Percentiles rank a stretch among this genome's conserved stretches.
Evolutionary conservation across 2,329 filamentous ascomycete species (phyloP).

Genomic region (Monosporascus sp.): DNA sequence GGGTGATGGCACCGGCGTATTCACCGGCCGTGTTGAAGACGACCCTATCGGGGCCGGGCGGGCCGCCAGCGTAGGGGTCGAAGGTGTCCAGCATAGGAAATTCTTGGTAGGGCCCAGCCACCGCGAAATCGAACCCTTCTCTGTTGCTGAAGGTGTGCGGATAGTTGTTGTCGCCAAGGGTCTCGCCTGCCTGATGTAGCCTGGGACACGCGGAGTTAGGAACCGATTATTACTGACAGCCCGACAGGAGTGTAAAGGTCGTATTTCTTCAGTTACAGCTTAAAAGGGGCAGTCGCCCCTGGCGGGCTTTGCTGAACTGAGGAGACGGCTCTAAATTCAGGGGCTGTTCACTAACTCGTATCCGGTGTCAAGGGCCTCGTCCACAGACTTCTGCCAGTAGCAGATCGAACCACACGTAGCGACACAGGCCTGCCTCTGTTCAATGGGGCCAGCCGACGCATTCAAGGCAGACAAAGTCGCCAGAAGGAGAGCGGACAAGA

Average conservation of each 20-base stretch:
- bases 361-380: slow-evolving; percentile 28
- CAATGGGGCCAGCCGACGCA: slow-evolving; percentile 15
- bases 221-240: too few species aligned
- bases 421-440: slow-evolving; percentile 23
- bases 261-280: too few species aligned
- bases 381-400: slow-evolving; percentile 30
- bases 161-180: slow-evolving; percentile 27
- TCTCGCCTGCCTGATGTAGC: slow-evolving; percentile 12
- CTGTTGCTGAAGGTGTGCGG: slow-evolving; percentile 40
- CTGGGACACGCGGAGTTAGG: not conserved
- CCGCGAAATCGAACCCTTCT: slow-evolving; percentile 38
- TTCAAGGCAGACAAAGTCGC: slow-evolving; percentile 15
- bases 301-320: too few species aligned
- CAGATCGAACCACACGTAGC: slow-evolving; percentile 32
- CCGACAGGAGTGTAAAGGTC: too few species aligned
- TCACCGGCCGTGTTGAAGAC: slow-evolving; percentile 51
- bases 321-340: slow-evolving; percentile 5
- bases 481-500: slow-evolving; percentile 9
- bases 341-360: slow-evolving; percentile 20
- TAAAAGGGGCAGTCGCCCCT: too few species aligned
- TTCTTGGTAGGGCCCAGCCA: slow-evolving; percentile 35
- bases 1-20: slow-evolving; percentile 57
- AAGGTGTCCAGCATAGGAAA: slow-evolving; percentile 35
- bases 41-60: slow-evolving; percentile 58
- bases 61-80: slow-evolving; percentile 40